Evolutionary conservation across 176 grass and related monocot genomes (phyloP).

Genomic region (Rhipidocladum racemiflorum): DNA sequence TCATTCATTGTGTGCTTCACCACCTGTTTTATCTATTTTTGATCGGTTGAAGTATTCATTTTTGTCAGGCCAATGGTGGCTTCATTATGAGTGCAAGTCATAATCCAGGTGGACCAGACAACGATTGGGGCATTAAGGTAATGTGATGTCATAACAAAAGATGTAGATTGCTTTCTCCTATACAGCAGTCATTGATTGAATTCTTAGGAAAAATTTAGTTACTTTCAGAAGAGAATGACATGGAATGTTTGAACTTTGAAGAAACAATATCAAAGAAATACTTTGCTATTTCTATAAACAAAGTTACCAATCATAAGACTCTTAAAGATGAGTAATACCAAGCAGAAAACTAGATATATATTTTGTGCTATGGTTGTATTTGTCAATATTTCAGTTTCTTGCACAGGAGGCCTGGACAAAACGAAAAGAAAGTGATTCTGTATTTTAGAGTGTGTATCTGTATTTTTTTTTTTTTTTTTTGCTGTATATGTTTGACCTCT

Average conservation of each 20-base stretch:
- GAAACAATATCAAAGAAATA: neutral
- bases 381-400: neutral
- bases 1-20: neutral
- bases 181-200: neutral
- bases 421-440: neutral
- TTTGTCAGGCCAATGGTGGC: conserved; percentile 74
- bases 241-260: conserved; percentile 5
- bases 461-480: neutral
- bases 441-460: neutral
- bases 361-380: neutral
- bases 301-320: neutral
- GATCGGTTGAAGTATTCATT: conserved; percentile 15
- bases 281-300: neutral
- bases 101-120: conserved; percentile 85
- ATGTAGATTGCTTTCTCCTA: neutral
- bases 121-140: conserved; percentile 98
- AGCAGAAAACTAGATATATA: neutral
- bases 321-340: neutral
- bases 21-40: conserved; percentile 8
- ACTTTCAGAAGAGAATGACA: neutral
- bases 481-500: neutral
- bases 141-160: conserved; percentile 42
- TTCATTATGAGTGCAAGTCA: conserved; percentile 97
- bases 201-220: neutral
- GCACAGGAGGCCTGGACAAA: neutral